Evolutionary conservation across 2,329 filamentous ascomycete species (phyloP).

Genomic region (Alternaria incomplexa): DNA sequence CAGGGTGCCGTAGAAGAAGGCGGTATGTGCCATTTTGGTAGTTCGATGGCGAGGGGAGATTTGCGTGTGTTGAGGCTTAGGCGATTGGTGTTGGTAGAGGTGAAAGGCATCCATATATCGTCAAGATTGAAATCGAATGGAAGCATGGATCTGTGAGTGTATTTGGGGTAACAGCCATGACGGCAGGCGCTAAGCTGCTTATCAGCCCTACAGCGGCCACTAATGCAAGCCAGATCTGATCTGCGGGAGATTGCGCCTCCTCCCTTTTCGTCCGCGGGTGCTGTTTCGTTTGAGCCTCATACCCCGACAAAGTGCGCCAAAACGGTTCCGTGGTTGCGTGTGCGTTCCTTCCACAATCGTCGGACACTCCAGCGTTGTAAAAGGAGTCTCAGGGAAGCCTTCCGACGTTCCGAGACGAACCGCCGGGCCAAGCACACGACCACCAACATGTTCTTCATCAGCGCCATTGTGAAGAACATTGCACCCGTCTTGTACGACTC

Average conservation of each 20-base stretch:
- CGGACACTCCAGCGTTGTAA: background rate
- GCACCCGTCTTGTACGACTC: constrained; percentile 47
- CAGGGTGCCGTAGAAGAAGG: constrained; percentile 73
- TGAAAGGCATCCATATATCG: background rate
- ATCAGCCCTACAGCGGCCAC: constrained; percentile 27
- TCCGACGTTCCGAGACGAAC: constrained; percentile 8
- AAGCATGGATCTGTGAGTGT: background rate
- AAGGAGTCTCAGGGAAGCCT: background rate
- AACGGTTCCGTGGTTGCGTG: background rate
- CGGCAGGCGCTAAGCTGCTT: constrained; percentile 10
- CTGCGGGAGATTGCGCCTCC: background rate
- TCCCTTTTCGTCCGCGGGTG: constrained; percentile 2
- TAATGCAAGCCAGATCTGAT: constrained; percentile 26
- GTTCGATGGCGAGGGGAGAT: background rate
- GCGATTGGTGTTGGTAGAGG: constrained; percentile 13
- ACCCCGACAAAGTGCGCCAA: background rate
- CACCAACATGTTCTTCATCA: constrained; percentile 45
- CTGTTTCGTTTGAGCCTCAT: background rate
- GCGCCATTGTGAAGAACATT: constrained; percentile 42
- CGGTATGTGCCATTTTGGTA: constrained; percentile 51
- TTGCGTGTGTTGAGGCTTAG: background rate
- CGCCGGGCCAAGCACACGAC: background rate
- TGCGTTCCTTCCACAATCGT: background rate
- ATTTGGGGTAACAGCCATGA: background rate
- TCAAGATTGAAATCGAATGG: background rate